Base-by-base conservation (phyloP, 768 basidiomycete genomes). In the Pholiota microspora region DNA sequence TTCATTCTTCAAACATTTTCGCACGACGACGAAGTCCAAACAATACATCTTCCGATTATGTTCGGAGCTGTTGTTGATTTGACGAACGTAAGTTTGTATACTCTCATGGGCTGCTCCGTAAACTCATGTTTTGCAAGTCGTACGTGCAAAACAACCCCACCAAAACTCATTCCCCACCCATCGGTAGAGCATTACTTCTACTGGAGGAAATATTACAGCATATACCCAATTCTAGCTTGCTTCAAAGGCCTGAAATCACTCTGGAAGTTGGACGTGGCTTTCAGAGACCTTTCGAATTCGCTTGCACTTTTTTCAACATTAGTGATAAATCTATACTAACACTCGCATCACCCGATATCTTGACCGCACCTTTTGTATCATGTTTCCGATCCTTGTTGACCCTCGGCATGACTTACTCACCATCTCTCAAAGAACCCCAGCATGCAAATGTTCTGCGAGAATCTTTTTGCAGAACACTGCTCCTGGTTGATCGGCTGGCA, bases 11-110 rank as follows among this genome's bases (percentile, higher is more conserved):
- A 74, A 24, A 81, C 84, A 1, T 89, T 97, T 64, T 79, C 85
- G 1, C 90, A 92, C 62, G 96, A 98, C 60, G 94, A 98, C 57
- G 96, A 97, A 65, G 82, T 91, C 23, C 84, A 82, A 63, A 80
- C 75, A 2, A 75, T 94, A 25, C 92, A 96, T 68, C 71, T 94
- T 9, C 94, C 96, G 0, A 69, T 94, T 38, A 74, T 93, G 12
- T 87, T 95, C 54, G 75, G 83, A 2, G 85, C 82, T 5, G 73
- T 92, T 38, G 64, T 88, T 35, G 87, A 92, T 56, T 62, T 79
- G 4, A 58, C 92, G 29, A 72, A 81, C 57, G 92, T 94, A 67
- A 68, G 78, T 58, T n/a, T 36, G 32, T 25, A 13, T 18, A 21
- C 16, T 32, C 16, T 47, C 29, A 15, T n/a, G 27, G 52, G 32